A percentile compares a stretch with the other conserved stretches of the same genome.
phyloP scores from a whole-genome alignment of 2,329 filamentous ascomycete genomes.

The Cucurbitaria berberidis region DNA sequence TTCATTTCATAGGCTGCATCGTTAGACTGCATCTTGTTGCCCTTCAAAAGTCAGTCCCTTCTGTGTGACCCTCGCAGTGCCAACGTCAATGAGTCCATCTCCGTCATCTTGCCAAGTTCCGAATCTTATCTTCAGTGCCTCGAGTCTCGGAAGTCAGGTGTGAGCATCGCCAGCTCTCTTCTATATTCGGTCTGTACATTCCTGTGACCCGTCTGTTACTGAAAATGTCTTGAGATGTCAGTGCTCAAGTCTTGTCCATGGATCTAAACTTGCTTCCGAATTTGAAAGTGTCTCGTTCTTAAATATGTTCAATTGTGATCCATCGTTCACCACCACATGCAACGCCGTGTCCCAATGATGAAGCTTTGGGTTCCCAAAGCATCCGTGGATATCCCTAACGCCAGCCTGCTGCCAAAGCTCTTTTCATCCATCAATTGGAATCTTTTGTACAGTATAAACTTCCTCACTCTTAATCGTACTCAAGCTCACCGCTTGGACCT shows the following conservation, averaged over 20 bases:
- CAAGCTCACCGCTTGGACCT: slow-evolving; percentile 60
- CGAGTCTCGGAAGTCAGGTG: not conserved
- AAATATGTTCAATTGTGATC: slow-evolving; percentile 34
- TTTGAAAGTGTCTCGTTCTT: slow-evolving; percentile 26
- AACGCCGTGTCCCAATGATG: slow-evolving; percentile 38
- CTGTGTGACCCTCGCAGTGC: not conserved
- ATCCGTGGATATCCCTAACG: slow-evolving; percentile 27
- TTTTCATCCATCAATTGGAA: slow-evolving; percentile 15
- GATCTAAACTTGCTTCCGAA: slow-evolving; percentile 10
- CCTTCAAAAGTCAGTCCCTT: not conserved
- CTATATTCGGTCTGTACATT: not conserved
- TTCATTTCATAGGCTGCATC: not conserved
- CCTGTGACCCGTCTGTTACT: not conserved
- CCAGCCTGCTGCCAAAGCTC: slow-evolving; percentile 25
- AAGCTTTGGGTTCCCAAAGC: slow-evolving; percentile 16
- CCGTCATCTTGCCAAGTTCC: not conserved
- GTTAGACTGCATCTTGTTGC: not conserved
- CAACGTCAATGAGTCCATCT: not conserved
- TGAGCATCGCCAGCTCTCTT: not conserved
- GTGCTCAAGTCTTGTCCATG: slow-evolving; percentile 11
- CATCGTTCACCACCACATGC: slow-evolving; percentile 18
- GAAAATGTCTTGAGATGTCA: slow-evolving; percentile 8
- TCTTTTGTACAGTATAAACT: slow-evolving; percentile 32
- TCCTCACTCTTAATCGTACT: slow-evolving; percentile 10
- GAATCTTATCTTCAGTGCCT: not conserved